A percentile compares a stretch with the other conserved stretches of the same genome.
These are phyloP conservation scores for Artemisia annua DNA, from an alignment of 129 eudicot species.

Conservation along the genomic window DNA sequence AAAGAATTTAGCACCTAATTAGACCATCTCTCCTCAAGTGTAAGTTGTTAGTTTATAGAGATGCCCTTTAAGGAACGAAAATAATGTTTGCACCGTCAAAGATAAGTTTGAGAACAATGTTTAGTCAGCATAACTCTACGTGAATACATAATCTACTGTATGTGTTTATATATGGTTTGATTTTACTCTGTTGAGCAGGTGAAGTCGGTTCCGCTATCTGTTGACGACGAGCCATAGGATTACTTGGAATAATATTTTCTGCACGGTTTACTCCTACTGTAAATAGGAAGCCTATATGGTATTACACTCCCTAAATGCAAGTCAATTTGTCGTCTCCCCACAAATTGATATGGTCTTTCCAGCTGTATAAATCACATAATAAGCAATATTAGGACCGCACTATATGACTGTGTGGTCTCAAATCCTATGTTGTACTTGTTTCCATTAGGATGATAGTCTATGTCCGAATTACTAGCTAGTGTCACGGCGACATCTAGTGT, in stretches of 20 bases:
- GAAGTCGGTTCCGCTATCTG: constrained; percentile 70
- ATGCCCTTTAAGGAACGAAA: too few relatives aligned
- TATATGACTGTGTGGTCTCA: neutral
- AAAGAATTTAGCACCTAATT: too few relatives aligned
- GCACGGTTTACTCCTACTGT: neutral
- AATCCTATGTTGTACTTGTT: neutral
- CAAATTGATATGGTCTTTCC: neutral
- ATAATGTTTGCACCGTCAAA: too few relatives aligned
- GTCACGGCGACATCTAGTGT: too few relatives aligned
- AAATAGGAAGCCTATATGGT: neutral
- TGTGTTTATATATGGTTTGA: neutral
- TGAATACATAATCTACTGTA: neutral
- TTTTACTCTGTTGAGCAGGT: constrained; percentile 44
- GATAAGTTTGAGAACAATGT: too few relatives aligned
- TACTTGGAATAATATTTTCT: too few relatives aligned
- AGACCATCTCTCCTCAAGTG: too few relatives aligned
- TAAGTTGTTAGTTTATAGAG: too few relatives aligned
- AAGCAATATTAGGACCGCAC: neutral
- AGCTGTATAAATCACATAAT: neutral
- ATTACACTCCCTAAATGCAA: neutral
- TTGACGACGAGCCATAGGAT: constrained; percentile 41
- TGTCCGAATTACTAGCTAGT: too few relatives aligned
- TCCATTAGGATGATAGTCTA: too few relatives aligned
- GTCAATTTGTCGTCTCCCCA: neutral
- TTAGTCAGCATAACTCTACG: neutral